Base-by-base conservation (phyloP, 805 yeast species). In the Metschnikowia lochheadii region DNA sequence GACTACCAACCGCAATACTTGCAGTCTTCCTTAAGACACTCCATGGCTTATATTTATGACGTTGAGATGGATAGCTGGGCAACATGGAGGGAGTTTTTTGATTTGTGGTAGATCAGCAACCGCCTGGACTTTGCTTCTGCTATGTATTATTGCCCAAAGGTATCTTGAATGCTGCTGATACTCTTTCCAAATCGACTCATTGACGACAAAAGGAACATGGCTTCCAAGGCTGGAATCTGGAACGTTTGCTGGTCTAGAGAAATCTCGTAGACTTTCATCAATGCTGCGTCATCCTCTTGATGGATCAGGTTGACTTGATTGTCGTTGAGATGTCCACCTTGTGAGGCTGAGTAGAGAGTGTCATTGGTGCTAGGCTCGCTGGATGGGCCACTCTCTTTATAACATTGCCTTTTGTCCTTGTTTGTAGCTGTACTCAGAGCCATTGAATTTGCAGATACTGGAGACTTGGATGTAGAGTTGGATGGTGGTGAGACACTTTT, bases 41-140 rank as follows among this genome's bases (percentile, higher is more conserved):
- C 87, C 48, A 80, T 87, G 87, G 82, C 82, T 48, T 87, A 82
- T 63, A 79, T 87, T 34, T 87, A 87, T 58, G 83, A 84, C 40
- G 75, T 70, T 32, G 88, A 80, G 51, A 66, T 78, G 60, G 73
- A 77, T 50, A 63, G 64, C 32, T 82, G 85, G 85, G 52, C 57
- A 34, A 69, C 72, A 29, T 70, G 79, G 75, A 63, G 68, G 51
- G 76, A 76, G 2, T 70, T 78, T 47, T 57, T 80, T 20, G 80
- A 79, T 15, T 44, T 48, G 31, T 45, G 46, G 46, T 44, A 33
- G 37, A 5, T 8, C 6, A 21, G n/a, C n/a, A 6, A 8, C 14
- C 21, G 23, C 17, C 32, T 17, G 26, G 18, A 15, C 36, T 41
- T 17, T 5, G 31, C 18, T 14, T 14, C 29, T 23, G 18, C 29